These are phyloP conservation scores for Chlorophyllum brunneum DNA, from an alignment of 768 basidiomycete species.

Conservation along the genomic window DNA sequence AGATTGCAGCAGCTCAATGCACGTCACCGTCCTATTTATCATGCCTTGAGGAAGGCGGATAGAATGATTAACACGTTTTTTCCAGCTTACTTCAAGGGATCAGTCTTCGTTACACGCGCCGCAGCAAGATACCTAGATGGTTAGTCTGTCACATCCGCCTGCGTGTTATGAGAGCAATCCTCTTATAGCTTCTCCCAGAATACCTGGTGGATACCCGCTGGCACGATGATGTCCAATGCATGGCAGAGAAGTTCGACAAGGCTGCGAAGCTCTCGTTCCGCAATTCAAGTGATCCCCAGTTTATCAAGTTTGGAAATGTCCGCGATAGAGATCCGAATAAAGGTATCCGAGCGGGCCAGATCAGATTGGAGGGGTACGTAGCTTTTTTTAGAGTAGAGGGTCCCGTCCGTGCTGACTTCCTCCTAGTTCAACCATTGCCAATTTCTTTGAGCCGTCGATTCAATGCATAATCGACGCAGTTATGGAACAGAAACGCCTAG, in stretches of 20 bases:
- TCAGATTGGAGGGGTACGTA: constrained; percentile 19
- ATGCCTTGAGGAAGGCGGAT: too few relatives aligned
- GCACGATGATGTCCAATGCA: constrained; percentile 16
- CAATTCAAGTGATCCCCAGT: constrained; percentile 18
- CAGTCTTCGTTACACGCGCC: constrained; percentile 38
- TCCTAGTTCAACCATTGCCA: constrained; percentile 15
- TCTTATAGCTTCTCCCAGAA: constrained; percentile 4
- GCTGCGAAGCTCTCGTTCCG: constrained; percentile 20
- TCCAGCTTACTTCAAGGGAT: constrained; percentile 41
- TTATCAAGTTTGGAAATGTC: constrained; percentile 19
- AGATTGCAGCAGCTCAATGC: constrained; percentile 41
- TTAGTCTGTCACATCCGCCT: constrained; percentile 18
- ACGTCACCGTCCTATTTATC: background rate
- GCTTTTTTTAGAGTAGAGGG: background rate
- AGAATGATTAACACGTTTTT: background rate
- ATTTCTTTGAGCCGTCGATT: constrained; percentile 21
- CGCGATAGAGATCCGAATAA: constrained; percentile 17
- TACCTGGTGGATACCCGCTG: constrained; percentile 14
- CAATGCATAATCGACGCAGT: constrained; percentile 18
- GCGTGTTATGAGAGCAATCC: too few relatives aligned
- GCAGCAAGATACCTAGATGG: constrained; percentile 33
- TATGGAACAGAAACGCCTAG: constrained; percentile 12
- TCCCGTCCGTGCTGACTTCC: too few relatives aligned
- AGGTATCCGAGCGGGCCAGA: constrained; percentile 19
- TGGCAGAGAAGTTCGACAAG: constrained; percentile 19